Base-by-base conservation (phyloP, 1,284 basidiomycete species). In the Rhizopogon hawkerae region DNA sequence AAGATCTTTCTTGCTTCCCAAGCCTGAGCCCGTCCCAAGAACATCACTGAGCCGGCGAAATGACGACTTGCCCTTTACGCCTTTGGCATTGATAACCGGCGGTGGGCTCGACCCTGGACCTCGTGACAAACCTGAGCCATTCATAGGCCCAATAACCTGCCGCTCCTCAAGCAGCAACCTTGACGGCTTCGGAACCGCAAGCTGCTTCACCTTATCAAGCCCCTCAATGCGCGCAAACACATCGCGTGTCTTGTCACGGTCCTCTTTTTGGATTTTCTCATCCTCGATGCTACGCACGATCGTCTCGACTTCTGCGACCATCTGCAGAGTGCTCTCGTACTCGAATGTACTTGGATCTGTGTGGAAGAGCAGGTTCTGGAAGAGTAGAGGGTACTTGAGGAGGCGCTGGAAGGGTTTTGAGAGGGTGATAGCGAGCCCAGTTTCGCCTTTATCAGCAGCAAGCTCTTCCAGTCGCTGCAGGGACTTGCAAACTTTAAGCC, bases 391-490 rank as follows among this genome's bases (percentile, higher is more conserved):
- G 65, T 98, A 96, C 68, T 98, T 98, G 64, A 97, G 82, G 37
- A 98, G 75, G 29, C 95, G 81, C 63, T 98, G 95, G 71, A 98
- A 96, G 1, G 95, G 95, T 68, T 97, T 98, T 21, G 92, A 94
- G 7, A 97, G 74, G 2, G 92, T 92, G 61, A 98, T 98, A 31
- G 90, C 85, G 37, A 98, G 75, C 0, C 92, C 92, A 1, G 90
- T 92, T 70, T 97, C 93, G 56, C 92, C 93, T 62, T 88, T 87
- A 54, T 90, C 86, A 16, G 76, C 75, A 0, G 95, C 89, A 24
- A 74, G 70, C 54, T 85, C 78, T 67, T 98, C 95, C 11, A 96
- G 76, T 37, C 77, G 77, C 60, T 83, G 79, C 52, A 90, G 66
- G 52, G 77, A 74, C 57, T 79, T 76, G 73, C 83, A 85, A 38